Base-by-base conservation (phyloP, 345 rosid species). In the Euphorbia peplus region DNA sequence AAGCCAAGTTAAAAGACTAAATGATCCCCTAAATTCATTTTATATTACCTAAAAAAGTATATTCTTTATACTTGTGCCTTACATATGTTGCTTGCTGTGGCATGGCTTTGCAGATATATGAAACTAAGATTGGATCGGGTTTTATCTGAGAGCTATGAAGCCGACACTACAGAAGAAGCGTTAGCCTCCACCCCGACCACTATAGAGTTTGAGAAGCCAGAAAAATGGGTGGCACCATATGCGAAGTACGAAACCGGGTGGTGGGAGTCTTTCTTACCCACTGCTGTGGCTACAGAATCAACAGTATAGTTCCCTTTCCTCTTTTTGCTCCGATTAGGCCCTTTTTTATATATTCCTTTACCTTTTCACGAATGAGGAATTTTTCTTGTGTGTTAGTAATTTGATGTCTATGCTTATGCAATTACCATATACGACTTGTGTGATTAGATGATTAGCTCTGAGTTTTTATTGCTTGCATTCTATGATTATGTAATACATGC, bases 51-150 rank as follows among this genome's bases (percentile, higher is more conserved):
- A 26, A n/a, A 24, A 35, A 15, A 8, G 5, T 24, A 7, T 55
- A 18, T 56, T 10, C 16, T 35, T 44, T 37, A 8, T 54, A 18
- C 29, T 63, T 70, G 28, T 47, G 24, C 28, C 25, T 70, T 8
- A 19, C n/a, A 42, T 74, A n/a, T 67, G 18, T 28, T 61, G 26
- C 64, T 63, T 4, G 10, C 65, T n/a, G 29, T 75, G 22, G 10
- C 22, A 4, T 66, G 75, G 22, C 59, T 59, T 51, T 30, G 72
- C 88, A 93, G 98, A 88, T 93, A 84, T 78, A 93, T 93, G 99
- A 93, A 93, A 78, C 79, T 93, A 69, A 89, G 99, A 76, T 68
- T 93, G 84, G 99, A 93, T 80, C 84, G 97, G 63, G 99, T 93
- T 79, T 83, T 93, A 26, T 78, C 82, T n/a, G 91, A 81, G 25